Conservation (phyloP, 805 yeast species). For the Yarrowia deformans region DNA sequence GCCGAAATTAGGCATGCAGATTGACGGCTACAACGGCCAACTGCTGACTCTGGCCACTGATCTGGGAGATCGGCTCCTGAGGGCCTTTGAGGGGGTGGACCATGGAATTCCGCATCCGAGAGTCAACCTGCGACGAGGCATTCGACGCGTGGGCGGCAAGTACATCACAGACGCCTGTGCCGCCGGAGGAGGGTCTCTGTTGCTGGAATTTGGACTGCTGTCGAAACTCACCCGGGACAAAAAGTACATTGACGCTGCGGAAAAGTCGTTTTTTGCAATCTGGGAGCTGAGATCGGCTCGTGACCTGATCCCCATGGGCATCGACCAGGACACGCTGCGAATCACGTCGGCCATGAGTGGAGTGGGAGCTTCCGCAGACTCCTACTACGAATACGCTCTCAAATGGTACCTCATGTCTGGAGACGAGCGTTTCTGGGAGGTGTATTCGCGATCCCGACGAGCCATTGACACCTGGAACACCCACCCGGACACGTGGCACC, state of each 20-base stretch:
- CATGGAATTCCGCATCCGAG: slow-evolving; percentile 80
- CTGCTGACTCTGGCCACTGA: slow-evolving; percentile 75
- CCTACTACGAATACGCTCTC: slow-evolving; percentile 86
- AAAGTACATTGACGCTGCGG: slow-evolving; percentile 68
- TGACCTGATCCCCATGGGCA: slow-evolving; percentile 78
- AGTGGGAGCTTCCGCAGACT: slow-evolving; percentile 89
- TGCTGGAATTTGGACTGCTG: slow-evolving; percentile 78
- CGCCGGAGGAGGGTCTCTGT: slow-evolving; percentile 85
- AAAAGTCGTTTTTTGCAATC: slow-evolving; percentile 67
- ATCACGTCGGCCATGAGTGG: slow-evolving; percentile 74
- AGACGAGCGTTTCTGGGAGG: slow-evolving; percentile 57
- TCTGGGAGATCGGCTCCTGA: slow-evolving; percentile 71
- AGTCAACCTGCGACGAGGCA: slow-evolving; percentile 68
- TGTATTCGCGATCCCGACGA: slow-evolving; percentile 58
- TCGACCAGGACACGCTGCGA: slow-evolving; percentile 63
- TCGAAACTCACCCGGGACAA: slow-evolving; percentile 78
- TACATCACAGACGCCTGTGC: slow-evolving; percentile 71
- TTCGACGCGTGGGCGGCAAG: slow-evolving; percentile 45
- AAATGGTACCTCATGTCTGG: slow-evolving; percentile 78
- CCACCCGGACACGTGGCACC: slow-evolving; percentile 59
- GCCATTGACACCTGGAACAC: slow-evolving; percentile 41
- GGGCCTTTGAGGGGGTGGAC: slow-evolving; percentile 68
- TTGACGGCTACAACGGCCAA: slow-evolving; percentile 69
- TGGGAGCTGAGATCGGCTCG: slow-evolving; percentile 72
- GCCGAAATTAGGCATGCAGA: slow-evolving; percentile 54